Conservation (phyloP, 108 stramenopile species). For the Heterococcus sp. region DNA sequence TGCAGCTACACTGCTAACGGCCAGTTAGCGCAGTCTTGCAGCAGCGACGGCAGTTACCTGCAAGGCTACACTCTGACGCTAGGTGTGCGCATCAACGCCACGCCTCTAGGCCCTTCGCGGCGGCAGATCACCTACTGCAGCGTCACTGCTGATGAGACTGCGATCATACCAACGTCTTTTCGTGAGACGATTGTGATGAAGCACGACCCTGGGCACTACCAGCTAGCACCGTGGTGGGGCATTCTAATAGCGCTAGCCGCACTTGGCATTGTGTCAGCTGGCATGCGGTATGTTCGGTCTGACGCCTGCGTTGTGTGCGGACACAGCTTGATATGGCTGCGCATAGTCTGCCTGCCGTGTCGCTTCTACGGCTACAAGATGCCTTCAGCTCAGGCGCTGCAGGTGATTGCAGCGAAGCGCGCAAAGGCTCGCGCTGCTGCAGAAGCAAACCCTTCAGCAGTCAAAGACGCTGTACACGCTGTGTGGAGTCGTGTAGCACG, state of each 20-base stretch:
- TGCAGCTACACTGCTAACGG: background rate
- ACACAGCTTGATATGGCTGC: background rate
- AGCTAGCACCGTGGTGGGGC: background rate
- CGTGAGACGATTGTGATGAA: background rate
- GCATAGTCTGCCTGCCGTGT: background rate
- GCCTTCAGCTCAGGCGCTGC: background rate
- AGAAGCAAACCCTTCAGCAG: background rate
- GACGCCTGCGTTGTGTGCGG: background rate
- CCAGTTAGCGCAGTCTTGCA: background rate
- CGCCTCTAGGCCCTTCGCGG: background rate
- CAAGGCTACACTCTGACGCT: background rate
- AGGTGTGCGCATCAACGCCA: background rate
- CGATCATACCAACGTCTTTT: background rate
- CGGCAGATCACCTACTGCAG: background rate
- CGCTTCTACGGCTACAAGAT: background rate
- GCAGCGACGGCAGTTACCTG: background rate
- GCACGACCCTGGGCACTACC: background rate
- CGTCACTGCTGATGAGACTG: background rate
- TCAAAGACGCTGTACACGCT: too few relatives aligned
- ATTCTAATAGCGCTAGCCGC: background rate
- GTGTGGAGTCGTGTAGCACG: too few relatives aligned
- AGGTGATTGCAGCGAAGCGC: background rate
- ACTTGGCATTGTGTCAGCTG: background rate
- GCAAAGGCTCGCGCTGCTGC: background rate
- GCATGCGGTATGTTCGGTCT: background rate